These are phyloP conservation scores for Microbotryum lychnidis-dioicae DNA, from an alignment of 1,284 basidiomycete species.

Conservation along the genomic window DNA sequence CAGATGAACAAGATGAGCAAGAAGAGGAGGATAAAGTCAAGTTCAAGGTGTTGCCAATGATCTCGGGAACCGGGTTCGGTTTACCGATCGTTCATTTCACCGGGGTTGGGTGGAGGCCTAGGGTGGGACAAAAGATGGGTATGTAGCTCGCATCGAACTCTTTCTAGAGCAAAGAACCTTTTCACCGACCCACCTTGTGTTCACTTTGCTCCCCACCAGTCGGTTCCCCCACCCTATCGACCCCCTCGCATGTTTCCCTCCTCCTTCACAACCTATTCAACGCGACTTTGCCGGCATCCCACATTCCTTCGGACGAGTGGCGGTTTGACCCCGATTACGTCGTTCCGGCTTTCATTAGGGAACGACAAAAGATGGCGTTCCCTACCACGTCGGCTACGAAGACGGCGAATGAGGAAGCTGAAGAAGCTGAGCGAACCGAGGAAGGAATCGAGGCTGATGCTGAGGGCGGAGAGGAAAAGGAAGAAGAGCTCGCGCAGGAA, in stretches of 20 bases:
- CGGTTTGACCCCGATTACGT: constrained; percentile 64
- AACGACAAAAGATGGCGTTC: constrained; percentile 2
- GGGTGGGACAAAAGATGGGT: constrained; percentile 76
- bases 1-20: background rate
- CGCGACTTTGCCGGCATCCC: constrained; percentile 85
- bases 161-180: background rate
- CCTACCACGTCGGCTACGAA: background rate
- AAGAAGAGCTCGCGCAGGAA: constrained; percentile 4
- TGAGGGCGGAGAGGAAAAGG: constrained; percentile 21
- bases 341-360: constrained; percentile 24
- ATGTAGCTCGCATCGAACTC: constrained; percentile 37
- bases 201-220: constrained; percentile 44
- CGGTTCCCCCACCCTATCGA: constrained; percentile 79
- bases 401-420: constrained; percentile 32
- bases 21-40: constrained; percentile 1
- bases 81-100: constrained; percentile 69
- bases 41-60: constrained; percentile 27
- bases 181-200: background rate
- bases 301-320: constrained; percentile 74
- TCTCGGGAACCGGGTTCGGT: constrained; percentile 78
- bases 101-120: constrained; percentile 81
- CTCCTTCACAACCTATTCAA: constrained; percentile 94
- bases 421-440: constrained; percentile 31
- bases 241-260: constrained; percentile 87
- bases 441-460: constrained; percentile 23